A percentile compares a stretch with the other conserved stretches of the same genome.
These are phyloP conservation scores for Talaromyces borbonicus DNA, from an alignment of 495 filamentous ascomycete genomes.

Conservation along the genomic window DNA sequence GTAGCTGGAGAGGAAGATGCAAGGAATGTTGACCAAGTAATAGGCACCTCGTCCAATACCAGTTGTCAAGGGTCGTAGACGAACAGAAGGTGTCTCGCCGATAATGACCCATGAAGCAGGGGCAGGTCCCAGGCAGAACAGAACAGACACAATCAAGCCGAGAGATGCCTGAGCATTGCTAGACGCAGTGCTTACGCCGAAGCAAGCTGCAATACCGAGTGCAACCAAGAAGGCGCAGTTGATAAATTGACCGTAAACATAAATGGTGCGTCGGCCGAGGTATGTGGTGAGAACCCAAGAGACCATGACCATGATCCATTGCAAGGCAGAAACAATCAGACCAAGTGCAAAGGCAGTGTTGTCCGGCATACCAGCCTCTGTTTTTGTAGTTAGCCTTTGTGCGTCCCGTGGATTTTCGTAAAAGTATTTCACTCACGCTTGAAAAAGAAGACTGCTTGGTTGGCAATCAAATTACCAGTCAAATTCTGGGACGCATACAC, in stretches of 20 bases:
- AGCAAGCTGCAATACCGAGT: slow-evolving; percentile 40
- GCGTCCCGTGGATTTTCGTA: slow-evolving; percentile 11
- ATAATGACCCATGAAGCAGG: slow-evolving; percentile 50
- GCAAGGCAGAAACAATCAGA: slow-evolving; percentile 41
- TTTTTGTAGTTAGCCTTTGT: slow-evolving; percentile 17
- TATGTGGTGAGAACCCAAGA: slow-evolving; percentile 41
- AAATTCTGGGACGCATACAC: slow-evolving; percentile 21
- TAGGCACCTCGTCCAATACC: slow-evolving; percentile 43
- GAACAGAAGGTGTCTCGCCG: slow-evolving; percentile 47
- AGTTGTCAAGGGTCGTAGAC: slow-evolving; percentile 46
- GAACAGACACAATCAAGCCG: slow-evolving; percentile 44
- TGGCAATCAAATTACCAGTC: slow-evolving; percentile 20
- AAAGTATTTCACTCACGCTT: slow-evolving; percentile 16
- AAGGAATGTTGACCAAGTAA: slow-evolving; percentile 44
- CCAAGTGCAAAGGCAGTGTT: slow-evolving; percentile 33
- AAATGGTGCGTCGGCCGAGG: slow-evolving; percentile 37
- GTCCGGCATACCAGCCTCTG: slow-evolving; percentile 24
- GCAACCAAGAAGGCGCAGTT: slow-evolving; percentile 26
- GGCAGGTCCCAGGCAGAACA: slow-evolving; percentile 41
- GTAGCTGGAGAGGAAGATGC: slow-evolving; percentile 40
- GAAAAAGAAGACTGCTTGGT: slow-evolving; percentile 21
- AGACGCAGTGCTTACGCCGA: slow-evolving; percentile 22
- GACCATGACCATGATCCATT: slow-evolving; percentile 42
- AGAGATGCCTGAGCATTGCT: slow-evolving; percentile 40
- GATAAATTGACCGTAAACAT: slow-evolving; percentile 32